Conservation (phyloP, 1,139 yeast species). For the Kazachstania sp. region DNA sequence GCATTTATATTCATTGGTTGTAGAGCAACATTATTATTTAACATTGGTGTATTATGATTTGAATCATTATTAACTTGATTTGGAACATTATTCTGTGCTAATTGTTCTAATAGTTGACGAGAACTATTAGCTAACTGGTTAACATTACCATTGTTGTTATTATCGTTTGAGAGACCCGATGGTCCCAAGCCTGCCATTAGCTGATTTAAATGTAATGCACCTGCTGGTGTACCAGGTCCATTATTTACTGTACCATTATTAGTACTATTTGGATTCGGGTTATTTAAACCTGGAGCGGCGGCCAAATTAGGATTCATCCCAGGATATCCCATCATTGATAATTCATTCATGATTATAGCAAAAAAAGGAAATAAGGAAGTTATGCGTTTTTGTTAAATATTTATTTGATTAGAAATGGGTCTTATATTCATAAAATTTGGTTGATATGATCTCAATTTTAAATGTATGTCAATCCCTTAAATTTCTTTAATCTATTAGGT, state of each 20-base stretch:
- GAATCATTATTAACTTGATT: slow-evolving; percentile 3
- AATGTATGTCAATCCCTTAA: too few species aligned
- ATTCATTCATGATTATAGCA: slow-evolving; percentile 8
- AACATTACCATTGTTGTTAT: not conserved
- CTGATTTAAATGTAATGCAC: slow-evolving; percentile 4
- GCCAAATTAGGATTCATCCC: slow-evolving; percentile 4
- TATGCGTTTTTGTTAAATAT: not conserved
- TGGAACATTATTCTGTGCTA: slow-evolving; percentile 7
- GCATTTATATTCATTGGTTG: slow-evolving; percentile 19
- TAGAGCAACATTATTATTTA: not conserved
- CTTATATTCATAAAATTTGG: too few species aligned
- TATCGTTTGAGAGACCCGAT: slow-evolving; percentile 10
- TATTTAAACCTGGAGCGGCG: not conserved
- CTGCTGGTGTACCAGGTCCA: slow-evolving; percentile 5
- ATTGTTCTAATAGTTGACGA: slow-evolving; percentile 16
- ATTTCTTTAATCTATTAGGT: not conserved
- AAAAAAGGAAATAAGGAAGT: not conserved
- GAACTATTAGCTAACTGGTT: slow-evolving; percentile 10
- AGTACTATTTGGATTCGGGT: not conserved
- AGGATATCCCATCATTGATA: slow-evolving; percentile 12
- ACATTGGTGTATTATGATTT: slow-evolving; percentile 3
- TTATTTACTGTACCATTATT: not conserved
- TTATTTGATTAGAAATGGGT: too few species aligned
- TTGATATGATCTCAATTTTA: too few species aligned
- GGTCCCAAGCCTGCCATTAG: slow-evolving; percentile 9